Conservation (phyloP, 192 early-diverging fungal species). For the Jimgerdemannia flammicorona region DNA sequence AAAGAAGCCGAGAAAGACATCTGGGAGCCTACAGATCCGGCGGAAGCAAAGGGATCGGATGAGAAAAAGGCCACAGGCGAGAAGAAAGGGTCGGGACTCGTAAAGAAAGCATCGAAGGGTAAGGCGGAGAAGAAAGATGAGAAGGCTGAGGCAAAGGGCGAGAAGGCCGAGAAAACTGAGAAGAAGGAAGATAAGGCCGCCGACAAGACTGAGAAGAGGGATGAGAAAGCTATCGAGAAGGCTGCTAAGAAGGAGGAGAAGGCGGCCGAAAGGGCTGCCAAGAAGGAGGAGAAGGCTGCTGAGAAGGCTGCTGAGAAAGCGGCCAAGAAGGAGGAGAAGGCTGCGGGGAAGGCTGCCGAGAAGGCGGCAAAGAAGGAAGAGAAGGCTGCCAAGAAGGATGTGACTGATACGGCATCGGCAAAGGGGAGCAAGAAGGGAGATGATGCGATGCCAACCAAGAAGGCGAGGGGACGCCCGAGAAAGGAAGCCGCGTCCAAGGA, state of each 20-base stretch:
- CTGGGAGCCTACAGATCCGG: constrained; percentile 8
- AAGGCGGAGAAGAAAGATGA: not conserved
- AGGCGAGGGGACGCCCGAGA: not conserved
- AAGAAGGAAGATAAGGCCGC: not conserved
- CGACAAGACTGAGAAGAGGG: not conserved
- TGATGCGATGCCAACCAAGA: not conserved
- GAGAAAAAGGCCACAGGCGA: constrained; percentile 2
- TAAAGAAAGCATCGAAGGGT: not conserved
- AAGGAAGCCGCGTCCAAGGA: not conserved
- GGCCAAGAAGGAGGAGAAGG: not conserved
- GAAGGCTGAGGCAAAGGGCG: not conserved
- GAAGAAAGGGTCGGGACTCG: not conserved
- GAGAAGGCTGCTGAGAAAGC: not conserved
- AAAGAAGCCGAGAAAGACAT: constrained; percentile 14
- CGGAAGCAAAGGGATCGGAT: not conserved
- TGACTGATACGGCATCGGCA: not conserved
- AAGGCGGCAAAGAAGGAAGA: not conserved
- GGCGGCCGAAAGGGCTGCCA: not conserved
- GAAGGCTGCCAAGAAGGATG: not conserved
- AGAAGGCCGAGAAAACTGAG: not conserved
- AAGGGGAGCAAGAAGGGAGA: not conserved
- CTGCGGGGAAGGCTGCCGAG: not conserved
- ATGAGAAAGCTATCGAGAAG: not conserved
- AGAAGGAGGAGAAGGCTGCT: not conserved
- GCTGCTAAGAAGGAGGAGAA: not conserved